A percentile compares a stretch with the other conserved stretches of the same genome.
phyloP scores from a whole-genome alignment of 371 early-diverging fungal species.

The Coemansia sp. region DNA sequence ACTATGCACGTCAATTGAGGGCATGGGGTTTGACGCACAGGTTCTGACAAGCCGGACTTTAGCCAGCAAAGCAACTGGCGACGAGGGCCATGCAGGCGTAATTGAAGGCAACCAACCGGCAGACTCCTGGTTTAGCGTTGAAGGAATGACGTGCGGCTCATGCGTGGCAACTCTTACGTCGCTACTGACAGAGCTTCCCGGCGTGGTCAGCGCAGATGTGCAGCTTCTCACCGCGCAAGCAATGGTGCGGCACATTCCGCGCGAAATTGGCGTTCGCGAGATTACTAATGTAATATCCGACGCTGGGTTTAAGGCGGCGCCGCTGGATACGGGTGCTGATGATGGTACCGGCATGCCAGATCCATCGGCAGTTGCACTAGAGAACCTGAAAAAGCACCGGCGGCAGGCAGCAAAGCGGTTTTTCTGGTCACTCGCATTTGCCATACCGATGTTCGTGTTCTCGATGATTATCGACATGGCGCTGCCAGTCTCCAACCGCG shows the following conservation, averaged over 20 bases:
- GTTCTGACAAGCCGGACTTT: constrained; percentile 50
- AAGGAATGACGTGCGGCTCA: constrained; percentile 85
- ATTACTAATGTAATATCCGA: constrained; percentile 73
- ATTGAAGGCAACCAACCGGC: constrained; percentile 49
- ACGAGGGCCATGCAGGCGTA: neutral
- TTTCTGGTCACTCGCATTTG: constrained; percentile 59
- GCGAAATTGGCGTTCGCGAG: constrained; percentile 67
- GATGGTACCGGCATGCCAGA: constrained; percentile 60
- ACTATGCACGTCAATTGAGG: constrained; percentile 72
- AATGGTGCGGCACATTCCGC: constrained; percentile 62
- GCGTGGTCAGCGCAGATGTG: constrained; percentile 51
- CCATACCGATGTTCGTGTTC: constrained; percentile 76
- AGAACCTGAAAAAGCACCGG: constrained; percentile 72
- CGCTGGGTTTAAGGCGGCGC: constrained; percentile 78
- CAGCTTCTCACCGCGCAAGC: constrained; percentile 71
- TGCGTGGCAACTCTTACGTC: constrained; percentile 68
- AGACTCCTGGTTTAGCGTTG: constrained; percentile 67
- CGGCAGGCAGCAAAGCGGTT: constrained; percentile 57
- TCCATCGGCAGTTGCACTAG: constrained; percentile 73
- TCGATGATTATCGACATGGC: constrained; percentile 75
- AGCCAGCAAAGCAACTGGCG: neutral
- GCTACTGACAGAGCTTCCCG: constrained; percentile 20
- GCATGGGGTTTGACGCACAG: constrained; percentile 82
- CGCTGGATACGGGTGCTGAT: constrained; percentile 56
- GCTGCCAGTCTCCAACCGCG: constrained; percentile 24